A percentile compares a stretch with the other conserved stretches of the same genome.
These are phyloP conservation scores for Circinella minor DNA, from an alignment of 371 early-diverging fungal genomes.

Conservation along the genomic window DNA sequence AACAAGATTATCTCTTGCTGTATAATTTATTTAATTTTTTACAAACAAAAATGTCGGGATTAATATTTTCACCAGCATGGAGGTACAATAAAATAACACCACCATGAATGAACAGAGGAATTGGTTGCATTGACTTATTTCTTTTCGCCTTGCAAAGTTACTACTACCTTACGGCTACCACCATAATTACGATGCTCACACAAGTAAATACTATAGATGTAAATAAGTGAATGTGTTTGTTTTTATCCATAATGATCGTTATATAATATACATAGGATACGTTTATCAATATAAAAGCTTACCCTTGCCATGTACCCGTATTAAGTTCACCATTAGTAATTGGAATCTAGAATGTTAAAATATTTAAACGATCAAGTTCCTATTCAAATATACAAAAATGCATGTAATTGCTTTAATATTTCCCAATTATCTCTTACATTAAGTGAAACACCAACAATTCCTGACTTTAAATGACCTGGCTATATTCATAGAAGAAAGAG, in stretches of 20 bases:
- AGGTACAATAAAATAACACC: too few relatives aligned
- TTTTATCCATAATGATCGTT: neutral
- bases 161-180: conserved; percentile 66
- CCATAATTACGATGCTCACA: conserved; percentile 79
- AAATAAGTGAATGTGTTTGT: neutral
- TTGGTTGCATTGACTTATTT: conserved; percentile 3
- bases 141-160: conserved; percentile 77
- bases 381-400: too few relatives aligned
- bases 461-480: conserved; percentile 90
- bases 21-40: too few relatives aligned
- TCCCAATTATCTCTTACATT: conserved; percentile 29
- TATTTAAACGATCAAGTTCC: too few relatives aligned
- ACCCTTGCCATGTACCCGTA: conserved; percentile 94
- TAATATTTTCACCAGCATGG: too few relatives aligned
- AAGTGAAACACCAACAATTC: conserved; percentile 84
- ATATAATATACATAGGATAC: neutral
- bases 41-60: too few relatives aligned
- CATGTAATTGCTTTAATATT: too few relatives aligned
- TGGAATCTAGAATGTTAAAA: conserved; percentile 57
- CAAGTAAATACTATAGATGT: conserved; percentile 60
- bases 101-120: neutral
- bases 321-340: conserved; percentile 79
- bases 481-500: conserved; percentile 23
- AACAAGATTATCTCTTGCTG: too few relatives aligned
- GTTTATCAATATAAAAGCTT: conserved; percentile 18